A percentile compares a stretch with the other conserved stretches of the same genome.
Evolutionary conservation across 2,329 filamentous ascomycete genomes (phyloP).

Genomic region (Sarocladium strictum): DNA sequence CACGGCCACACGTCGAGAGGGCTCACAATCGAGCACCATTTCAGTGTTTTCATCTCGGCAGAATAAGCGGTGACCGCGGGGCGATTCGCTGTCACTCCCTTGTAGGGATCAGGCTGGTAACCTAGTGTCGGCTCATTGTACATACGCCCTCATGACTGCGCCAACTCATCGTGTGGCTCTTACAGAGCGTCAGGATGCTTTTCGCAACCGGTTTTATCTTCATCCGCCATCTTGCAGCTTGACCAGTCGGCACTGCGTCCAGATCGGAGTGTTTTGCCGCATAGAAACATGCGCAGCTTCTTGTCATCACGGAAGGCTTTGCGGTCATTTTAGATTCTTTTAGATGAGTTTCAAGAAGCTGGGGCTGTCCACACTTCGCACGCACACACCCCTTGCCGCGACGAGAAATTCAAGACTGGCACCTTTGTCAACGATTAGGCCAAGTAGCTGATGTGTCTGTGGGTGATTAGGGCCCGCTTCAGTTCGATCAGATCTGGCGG

Average conservation of each 20-base stretch:
- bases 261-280: constrained; percentile 7
- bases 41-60: background rate
- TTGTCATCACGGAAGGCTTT: background rate
- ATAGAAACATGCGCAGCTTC: background rate
- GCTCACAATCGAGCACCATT: background rate
- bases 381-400: background rate
- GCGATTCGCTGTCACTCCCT: background rate
- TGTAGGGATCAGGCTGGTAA: constrained; percentile 4
- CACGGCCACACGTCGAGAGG: background rate
- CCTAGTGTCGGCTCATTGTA: background rate
- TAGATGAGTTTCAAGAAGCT: constrained; percentile 7
- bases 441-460: background rate
- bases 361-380: background rate
- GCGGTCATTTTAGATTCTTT: constrained; percentile 1
- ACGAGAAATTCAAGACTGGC: background rate
- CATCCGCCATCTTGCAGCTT: constrained; percentile 2
- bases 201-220: background rate
- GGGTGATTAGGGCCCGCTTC: background rate
- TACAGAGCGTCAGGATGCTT: background rate
- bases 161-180: background rate
- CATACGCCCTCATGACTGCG: background rate
- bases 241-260: background rate
- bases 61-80: background rate
- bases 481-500: background rate
- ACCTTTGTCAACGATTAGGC: background rate